phyloP scores from a whole-genome alignment of 768 basidiomycete species.

The Pisolithus marmoratus region DNA sequence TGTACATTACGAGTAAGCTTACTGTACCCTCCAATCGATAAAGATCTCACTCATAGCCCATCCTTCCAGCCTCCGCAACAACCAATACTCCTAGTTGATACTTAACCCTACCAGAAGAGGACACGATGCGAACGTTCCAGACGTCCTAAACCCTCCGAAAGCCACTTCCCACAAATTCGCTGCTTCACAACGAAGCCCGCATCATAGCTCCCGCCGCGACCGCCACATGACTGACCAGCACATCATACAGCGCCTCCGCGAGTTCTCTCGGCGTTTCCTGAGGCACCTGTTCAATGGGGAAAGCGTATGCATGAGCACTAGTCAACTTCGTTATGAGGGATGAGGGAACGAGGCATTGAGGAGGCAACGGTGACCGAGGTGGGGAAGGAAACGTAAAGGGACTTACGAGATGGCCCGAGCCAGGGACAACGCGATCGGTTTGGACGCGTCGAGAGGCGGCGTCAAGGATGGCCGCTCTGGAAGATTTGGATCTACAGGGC shows the following conservation, averaged over 20 bases:
- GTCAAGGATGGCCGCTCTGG: constrained; percentile 24
- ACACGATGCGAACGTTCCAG: no score
- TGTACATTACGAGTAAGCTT: no score
- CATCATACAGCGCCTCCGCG: not conserved
- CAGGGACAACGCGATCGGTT: constrained; percentile 17
- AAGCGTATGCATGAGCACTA: no score
- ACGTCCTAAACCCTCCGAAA: no score
- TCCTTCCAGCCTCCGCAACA: not conserved
- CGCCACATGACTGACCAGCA: not conserved
- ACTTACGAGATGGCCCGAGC: constrained; percentile 27
- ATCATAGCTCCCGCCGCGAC: not conserved
- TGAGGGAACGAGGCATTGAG: no score
- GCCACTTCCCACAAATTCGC: no score
- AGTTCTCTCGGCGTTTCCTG: not conserved
- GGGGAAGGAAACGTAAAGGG: not conserved
- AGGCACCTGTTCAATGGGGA: no score
- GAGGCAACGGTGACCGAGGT: no score
- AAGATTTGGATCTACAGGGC: constrained; percentile 17
- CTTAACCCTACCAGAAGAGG: not conserved
- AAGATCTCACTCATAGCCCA: no score
- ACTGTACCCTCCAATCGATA: no score
- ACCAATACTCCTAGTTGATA: not conserved
- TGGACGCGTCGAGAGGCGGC: constrained; percentile 18
- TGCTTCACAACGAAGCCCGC: not conserved
- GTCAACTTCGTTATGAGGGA: no score